Conservation (phyloP, 202 grass and related monocot genomes). For the Dendrocalamus latiflorus region DNA sequence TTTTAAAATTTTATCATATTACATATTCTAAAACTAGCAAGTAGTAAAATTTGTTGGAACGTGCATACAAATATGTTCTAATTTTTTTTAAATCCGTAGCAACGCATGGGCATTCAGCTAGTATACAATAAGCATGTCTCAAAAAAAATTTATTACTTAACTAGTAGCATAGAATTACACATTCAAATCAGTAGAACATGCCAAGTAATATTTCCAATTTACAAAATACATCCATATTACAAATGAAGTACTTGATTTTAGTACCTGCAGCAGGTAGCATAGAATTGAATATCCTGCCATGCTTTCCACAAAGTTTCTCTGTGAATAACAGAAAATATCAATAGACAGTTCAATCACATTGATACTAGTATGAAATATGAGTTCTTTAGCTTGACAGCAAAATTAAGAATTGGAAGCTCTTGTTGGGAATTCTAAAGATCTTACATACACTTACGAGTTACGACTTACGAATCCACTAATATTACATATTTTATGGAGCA, state of each 20-base stretch:
- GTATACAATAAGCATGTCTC: background rate
- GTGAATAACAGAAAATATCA: constrained; percentile 29
- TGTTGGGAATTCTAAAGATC: constrained; percentile 4
- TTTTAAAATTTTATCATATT: too few relatives aligned
- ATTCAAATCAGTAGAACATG: constrained; percentile 1
- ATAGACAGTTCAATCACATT: background rate
- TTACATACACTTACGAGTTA: background rate
- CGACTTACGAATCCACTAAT: background rate
- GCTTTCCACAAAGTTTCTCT: constrained; percentile 99
- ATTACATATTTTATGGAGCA: background rate
- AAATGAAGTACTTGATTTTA: constrained; percentile 24
- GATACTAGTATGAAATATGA: background rate
- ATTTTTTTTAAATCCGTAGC: too few relatives aligned
- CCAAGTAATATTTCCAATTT: background rate
- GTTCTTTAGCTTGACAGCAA: background rate
- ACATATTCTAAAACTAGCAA: too few relatives aligned
- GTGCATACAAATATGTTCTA: too few relatives aligned
- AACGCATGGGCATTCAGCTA: too few relatives aligned
- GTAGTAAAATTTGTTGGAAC: too few relatives aligned
- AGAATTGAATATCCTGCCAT: constrained; percentile 98
- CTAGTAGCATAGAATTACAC: background rate
- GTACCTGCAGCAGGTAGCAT: constrained; percentile 93
- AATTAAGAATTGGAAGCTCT: background rate
- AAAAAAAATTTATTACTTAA: background rate
- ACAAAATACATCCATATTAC: background rate